phyloP scores from a whole-genome alignment of 2,329 filamentous ascomycete species.

The Scleromitrula shiraiana region DNA sequence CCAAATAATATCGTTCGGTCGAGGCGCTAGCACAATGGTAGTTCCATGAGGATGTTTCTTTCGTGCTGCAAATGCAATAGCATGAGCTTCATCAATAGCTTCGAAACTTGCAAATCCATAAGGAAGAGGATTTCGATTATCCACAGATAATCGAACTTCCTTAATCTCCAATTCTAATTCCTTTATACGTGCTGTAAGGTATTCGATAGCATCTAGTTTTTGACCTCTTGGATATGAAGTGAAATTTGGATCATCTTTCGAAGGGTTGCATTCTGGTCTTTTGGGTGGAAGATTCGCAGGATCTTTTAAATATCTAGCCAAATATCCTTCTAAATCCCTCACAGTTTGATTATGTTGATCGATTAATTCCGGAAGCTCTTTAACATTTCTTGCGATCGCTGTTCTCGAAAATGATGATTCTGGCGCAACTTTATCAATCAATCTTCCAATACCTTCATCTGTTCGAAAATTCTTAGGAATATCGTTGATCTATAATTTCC shows the following conservation, averaged over 20 bases:
- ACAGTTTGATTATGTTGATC: slow-evolving; percentile 76
- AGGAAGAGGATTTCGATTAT: slow-evolving; percentile 78
- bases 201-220: slow-evolving; percentile 91
- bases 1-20: slow-evolving; percentile 92
- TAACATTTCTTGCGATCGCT: slow-evolving; percentile 84
- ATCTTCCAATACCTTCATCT: slow-evolving; percentile 78
- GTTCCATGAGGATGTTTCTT: slow-evolving; percentile 75
- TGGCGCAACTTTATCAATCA: slow-evolving; percentile 74
- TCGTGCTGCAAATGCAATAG: slow-evolving; percentile 72
- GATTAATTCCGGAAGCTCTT: slow-evolving; percentile 78
- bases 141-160: slow-evolving; percentile 71
- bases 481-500: slow-evolving; percentile 60
- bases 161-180: slow-evolving; percentile 78
- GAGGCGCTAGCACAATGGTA: slow-evolving; percentile 69
- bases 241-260: slow-evolving; percentile 68
- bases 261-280: slow-evolving; percentile 71
- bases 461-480: slow-evolving; percentile 68
- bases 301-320: slow-evolving; percentile 87
- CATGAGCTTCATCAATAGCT: slow-evolving; percentile 78
- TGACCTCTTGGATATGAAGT: slow-evolving; percentile 55
- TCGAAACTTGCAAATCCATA: slow-evolving; percentile 95
- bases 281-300: slow-evolving; percentile 69
- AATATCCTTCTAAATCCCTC: slow-evolving; percentile 68
- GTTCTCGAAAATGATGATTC: slow-evolving; percentile 72
- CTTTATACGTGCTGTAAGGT: slow-evolving; percentile 77